Conservation (phyloP, 1,139 yeast species). For the Candida labiduridarum region DNA sequence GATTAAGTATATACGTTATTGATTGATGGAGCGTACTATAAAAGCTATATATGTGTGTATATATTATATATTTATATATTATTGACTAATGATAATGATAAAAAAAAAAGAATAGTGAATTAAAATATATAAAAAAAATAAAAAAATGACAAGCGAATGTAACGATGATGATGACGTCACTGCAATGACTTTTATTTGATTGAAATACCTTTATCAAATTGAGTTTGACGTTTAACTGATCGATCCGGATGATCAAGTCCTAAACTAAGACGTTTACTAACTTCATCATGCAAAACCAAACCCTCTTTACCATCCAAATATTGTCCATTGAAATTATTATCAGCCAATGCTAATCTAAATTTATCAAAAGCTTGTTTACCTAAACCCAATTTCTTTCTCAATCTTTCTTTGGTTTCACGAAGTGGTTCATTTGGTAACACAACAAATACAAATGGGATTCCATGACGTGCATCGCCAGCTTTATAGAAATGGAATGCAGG, state of each 20-base stretch:
- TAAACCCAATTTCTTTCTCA: slow-evolving; percentile 69
- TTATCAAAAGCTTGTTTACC: slow-evolving; percentile 80
- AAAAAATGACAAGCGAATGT: slow-evolving; percentile 2
- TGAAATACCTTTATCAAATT: slow-evolving; percentile 64
- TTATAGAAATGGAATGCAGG: slow-evolving; percentile 74
- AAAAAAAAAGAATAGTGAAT: slow-evolving; percentile 4
- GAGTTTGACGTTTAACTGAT: slow-evolving; percentile 47
- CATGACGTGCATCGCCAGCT: slow-evolving; percentile 71
- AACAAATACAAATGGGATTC: slow-evolving; percentile 84
- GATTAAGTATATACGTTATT: neutral
- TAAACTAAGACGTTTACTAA: slow-evolving; percentile 52
- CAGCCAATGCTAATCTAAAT: slow-evolving; percentile 64
- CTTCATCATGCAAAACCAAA: slow-evolving; percentile 55
- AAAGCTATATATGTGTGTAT: neutral
- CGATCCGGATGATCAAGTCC: slow-evolving; percentile 91
- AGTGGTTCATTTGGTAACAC: slow-evolving; percentile 67
- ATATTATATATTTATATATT: neutral
- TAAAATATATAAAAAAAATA: neutral
- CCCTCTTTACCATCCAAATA: slow-evolving; percentile 58
- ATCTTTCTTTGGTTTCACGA: slow-evolving; percentile 63
- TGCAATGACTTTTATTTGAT: slow-evolving; percentile 26
- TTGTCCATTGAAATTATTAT: slow-evolving; percentile 41
- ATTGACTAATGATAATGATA: no score
- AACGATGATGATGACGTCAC: neutral
- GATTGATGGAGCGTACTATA: neutral